A percentile compares a stretch with the other conserved stretches of the same genome.
phyloP scores from a whole-genome alignment of 2,329 filamentous ascomycete genomes.

The Eutypa lata region DNA sequence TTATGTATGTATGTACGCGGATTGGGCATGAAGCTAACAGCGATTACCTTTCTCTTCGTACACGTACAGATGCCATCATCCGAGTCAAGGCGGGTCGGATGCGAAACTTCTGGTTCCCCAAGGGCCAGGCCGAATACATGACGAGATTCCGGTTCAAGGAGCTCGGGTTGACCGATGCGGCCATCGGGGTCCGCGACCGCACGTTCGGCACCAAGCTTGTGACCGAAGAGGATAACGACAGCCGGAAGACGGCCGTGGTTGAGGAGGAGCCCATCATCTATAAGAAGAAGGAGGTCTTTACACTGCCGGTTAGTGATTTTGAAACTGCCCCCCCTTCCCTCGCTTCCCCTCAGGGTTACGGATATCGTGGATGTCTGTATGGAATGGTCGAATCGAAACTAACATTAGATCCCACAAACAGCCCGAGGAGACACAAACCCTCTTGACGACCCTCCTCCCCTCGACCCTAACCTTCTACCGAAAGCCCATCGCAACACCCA shows the following conservation, averaged over 20 bases:
- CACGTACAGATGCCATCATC: constrained; percentile 28
- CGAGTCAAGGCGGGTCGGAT: constrained; percentile 32
- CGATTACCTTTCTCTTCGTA: neutral
- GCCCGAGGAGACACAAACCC: constrained; percentile 32
- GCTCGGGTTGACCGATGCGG: constrained; percentile 27
- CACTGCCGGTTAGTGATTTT: constrained; percentile 19
- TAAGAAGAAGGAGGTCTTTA: constrained; percentile 23
- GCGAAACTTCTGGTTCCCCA: constrained; percentile 33
- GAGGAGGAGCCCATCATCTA: constrained; percentile 5
- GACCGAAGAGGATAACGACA: constrained; percentile 10
- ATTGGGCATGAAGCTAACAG: too few relatives aligned
- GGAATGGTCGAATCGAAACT: constrained; percentile 1
- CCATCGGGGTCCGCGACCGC: constrained; percentile 31
- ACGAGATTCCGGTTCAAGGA: constrained; percentile 28
- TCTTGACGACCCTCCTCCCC: constrained; percentile 34
- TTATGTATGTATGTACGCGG: too few relatives aligned
- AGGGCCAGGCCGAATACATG: constrained; percentile 31
- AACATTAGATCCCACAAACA: constrained; percentile 12
- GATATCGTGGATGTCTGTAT: too few relatives aligned
- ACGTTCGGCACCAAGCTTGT: constrained; percentile 22
- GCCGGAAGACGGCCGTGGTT: constrained; percentile 1
- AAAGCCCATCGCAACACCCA: constrained; percentile 28
- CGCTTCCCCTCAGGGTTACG: neutral
- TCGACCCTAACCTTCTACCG: constrained; percentile 35
- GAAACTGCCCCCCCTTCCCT: neutral